phyloP scores from a whole-genome alignment of 2,329 filamentous ascomycete species.

The Acrocalymma vagum region DNA sequence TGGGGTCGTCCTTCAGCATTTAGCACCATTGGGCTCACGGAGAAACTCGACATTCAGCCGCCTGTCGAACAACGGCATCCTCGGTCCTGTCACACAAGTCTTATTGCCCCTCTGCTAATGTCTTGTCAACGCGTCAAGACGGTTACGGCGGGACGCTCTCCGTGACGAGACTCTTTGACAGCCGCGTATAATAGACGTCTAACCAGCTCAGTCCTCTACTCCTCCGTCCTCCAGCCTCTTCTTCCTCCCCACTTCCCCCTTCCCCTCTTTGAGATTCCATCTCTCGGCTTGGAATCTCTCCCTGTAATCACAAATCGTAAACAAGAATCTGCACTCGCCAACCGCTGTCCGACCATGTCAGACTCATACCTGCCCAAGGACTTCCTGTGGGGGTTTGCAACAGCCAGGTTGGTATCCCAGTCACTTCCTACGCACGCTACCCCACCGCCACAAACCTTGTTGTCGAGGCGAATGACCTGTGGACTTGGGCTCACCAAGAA shows the following conservation, averaged over 20 bases:
- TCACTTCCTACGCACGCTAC: slow-evolving; percentile 24
- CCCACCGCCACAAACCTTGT: slow-evolving; percentile 27
- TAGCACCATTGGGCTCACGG: slow-evolving; percentile 29
- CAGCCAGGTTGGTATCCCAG: slow-evolving; percentile 47
- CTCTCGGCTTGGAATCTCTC: background rate
- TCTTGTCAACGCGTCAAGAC: slow-evolving; percentile 40
- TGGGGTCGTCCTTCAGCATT: slow-evolving; percentile 21
- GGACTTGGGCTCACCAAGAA: too few relatives aligned
- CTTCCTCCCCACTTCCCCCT: too few relatives aligned
- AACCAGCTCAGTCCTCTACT: too few relatives aligned
- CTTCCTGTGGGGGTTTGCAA: slow-evolving; percentile 53
- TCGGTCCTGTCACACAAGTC: slow-evolving; percentile 29
- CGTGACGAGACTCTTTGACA: too few relatives aligned
- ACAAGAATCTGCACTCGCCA: slow-evolving; percentile 1
- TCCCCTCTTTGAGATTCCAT: background rate
- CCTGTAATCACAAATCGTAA: too few relatives aligned
- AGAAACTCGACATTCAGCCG: slow-evolving; percentile 27
- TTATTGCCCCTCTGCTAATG: slow-evolving; percentile 31
- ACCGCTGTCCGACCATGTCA: slow-evolving; percentile 34
- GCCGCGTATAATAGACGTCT: too few relatives aligned
- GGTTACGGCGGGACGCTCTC: slow-evolving; percentile 48
- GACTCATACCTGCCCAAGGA: slow-evolving; percentile 48
- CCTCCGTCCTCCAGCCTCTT: too few relatives aligned
- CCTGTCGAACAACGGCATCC: slow-evolving; percentile 21
- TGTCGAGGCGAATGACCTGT: slow-evolving; percentile 8